Evolutionary conservation across 345 rosid species (phyloP), one percentile per base, ranked within the genome.

Genomic region (Populus alba): DNA sequence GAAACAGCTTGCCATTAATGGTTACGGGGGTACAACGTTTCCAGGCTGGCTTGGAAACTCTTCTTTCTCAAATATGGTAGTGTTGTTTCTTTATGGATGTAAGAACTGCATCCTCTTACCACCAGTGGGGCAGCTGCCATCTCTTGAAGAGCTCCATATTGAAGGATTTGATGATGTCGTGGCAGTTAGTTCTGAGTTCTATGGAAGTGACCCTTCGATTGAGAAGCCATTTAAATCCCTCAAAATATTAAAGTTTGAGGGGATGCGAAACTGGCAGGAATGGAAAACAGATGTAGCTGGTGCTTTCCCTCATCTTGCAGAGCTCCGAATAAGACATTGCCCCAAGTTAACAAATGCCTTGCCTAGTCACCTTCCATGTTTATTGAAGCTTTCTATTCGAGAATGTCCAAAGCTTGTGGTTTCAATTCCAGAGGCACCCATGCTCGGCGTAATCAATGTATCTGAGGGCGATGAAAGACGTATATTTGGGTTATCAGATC

Each of bases 341-440:
- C 75, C 68, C 9, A 15, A 59, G 16, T 59, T 77, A 59, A 29
- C 10, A 15, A 31, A 29, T 0, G 13, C 43, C 1, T 18, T 77
- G 39, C 80, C 80, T 0, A 43, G n/a, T 7, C 23, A 70, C 4
- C 74, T 77, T 39, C 74, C 79, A 29, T 77, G 29, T 6, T 59
- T 77, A 37, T 38, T n/a, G 3, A 57, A 0, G 0, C 45, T 41
- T 2, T 11, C 1, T 11, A 41, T 41, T 41, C 13, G 2, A 41
- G 45, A 11, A 20, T 53, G 59, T 20, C 59, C 59, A 0, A 8
- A 53, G 59, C 59, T 18, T 51, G 59, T 18, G 59, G 59, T 18
- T 51, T 51, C 59, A 17, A 51, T 51, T 51, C 57, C 57, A 51
- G 9, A 1, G 57, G n/a, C 57, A 18, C 57, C 57, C 57, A 18